Conservation (phyloP, 805 yeast species). For the Wickerhamomyces bovis region DNA sequence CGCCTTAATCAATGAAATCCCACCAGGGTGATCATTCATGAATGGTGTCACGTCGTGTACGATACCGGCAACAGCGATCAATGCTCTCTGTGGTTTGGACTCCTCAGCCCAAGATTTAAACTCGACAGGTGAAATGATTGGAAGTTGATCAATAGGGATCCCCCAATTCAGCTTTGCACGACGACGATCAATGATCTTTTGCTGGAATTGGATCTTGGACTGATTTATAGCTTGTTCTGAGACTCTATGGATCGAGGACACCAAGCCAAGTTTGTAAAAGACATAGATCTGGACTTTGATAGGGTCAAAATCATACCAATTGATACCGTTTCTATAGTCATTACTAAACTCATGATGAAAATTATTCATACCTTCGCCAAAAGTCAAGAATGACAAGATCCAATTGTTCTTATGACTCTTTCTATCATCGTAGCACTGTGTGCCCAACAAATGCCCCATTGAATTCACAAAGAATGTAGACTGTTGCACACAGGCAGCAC, state of each 20-base stretch:
- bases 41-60: constrained; percentile 93
- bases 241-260: constrained; percentile 49
- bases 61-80: constrained; percentile 82
- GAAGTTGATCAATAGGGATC: constrained; percentile 82
- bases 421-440: constrained; percentile 67
- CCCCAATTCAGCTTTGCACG: constrained; percentile 88
- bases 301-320: constrained; percentile 78
- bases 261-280: constrained; percentile 47
- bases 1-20: constrained; percentile 66
- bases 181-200: constrained; percentile 69
- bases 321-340: constrained; percentile 74
- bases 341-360: constrained; percentile 95
- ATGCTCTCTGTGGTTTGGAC: constrained; percentile 47
- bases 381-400: constrained; percentile 58
- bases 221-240: constrained; percentile 46
- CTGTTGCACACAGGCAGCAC: constrained; percentile 73
- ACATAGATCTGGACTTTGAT: constrained; percentile 63
- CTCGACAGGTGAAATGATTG: constrained; percentile 54
- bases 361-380: constrained; percentile 90
- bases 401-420: constrained; percentile 68
- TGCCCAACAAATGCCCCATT: constrained; percentile 72
- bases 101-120: constrained; percentile 33
- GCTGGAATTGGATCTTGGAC: constrained; percentile 76
- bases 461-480: constrained; percentile 75
- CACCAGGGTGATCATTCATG: constrained; percentile 92